Evolutionary conservation across 2,329 filamentous ascomycete species (phyloP), one percentile per base, ranked within the genome.

Genomic region (Colletotrichum euphorbiae): DNA sequence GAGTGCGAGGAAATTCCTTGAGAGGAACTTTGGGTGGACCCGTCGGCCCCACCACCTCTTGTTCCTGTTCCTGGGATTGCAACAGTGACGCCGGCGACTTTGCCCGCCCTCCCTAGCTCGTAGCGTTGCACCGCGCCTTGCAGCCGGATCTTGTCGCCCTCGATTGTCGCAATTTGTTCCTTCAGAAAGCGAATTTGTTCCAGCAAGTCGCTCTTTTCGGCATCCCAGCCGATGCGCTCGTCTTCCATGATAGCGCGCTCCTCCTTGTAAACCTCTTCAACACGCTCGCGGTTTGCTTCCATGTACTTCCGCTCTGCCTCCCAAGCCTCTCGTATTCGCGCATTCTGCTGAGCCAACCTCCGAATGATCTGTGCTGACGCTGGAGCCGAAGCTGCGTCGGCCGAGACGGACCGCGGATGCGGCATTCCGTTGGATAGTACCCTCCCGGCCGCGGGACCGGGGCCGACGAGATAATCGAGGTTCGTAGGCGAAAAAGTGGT

Each of bases 251-350:
- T 79, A 56, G 77, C 78, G 7, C 84, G 82, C 72, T 87, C 85
- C 71, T 86, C 84, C 69, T 82, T 82, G 72, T 87, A 87, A n/a
- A 87, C 82, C 73, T 85, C 83, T 71, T 87, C 85, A 4, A 83
- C 85, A 13, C 84, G 82, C 51, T 81, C 81, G 11, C 85, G 82
- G 69, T 84, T 86, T 6, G 84, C 84, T 72, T 87, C 85, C 63
- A 87, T 78, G 63, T 86, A 81, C 56, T 81, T 82, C 38, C 85
- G 82, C 73, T 88, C 85, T 9, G 82, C 82, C 72, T 85, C 83
- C 84, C 84, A 86, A 19, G 81, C 83, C 66, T 85, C 83, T 24
- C 81, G 77, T 45, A 83, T 82, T 31, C 78, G 72, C 36, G 75
- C 72, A 70, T 82, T 82, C 70, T 84, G 82, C 67, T 80, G 79